Evolutionary conservation across 371 early-diverging fungal species (phyloP), one percentile per base, ranked within the genome.

Genomic region (Mucor plumbeus): DNA sequence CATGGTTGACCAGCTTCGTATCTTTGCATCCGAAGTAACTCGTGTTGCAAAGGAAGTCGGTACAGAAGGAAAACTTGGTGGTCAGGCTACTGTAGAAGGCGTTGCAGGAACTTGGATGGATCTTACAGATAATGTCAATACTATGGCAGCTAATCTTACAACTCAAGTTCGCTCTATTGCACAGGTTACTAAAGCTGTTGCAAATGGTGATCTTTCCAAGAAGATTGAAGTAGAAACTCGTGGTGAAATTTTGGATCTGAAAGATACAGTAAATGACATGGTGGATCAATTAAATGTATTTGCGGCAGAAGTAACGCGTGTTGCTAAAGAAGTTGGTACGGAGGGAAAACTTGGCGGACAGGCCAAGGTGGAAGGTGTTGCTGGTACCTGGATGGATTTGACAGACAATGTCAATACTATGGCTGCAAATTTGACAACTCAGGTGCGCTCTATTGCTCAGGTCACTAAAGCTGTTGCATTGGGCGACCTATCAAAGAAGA

Each of bases 331-430:
- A 43, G 87, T 85, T 26, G 87, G 85, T 14, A 85, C 85, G 0
- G 83, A 81, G 53, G 85, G 83, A 43, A 68, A 70, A 31, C 66
- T 83, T 15, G 83, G 81, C 21, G 81, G 85, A 2, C 85, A 85
- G 59, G 85, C 85, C 1, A 67, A 65, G 0, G 88, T 90, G 2
- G 71, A 82, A 17, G 86, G 80, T 17, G 89, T 89, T 0, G 88
- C 78, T 60, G 91, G 91, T 7, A 88, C 87, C 0, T 91, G 91
- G 91, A 88, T 86, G 63, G 89, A 87, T 40, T 73, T 91, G 54
- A 91, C 91, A 4, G 85, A 87, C 57, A 89, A 87, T 61, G 87
- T 90, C 43, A 88, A 88, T 43, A 75, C 79, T 14, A 66, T 88
- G 89, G 87, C 89, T 0, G 63, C 76, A 26, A 84, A 84, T 35